Evolutionary conservation across 2,329 filamentous ascomycete species (phyloP).

Genomic region (Pyricularia grisea): DNA sequence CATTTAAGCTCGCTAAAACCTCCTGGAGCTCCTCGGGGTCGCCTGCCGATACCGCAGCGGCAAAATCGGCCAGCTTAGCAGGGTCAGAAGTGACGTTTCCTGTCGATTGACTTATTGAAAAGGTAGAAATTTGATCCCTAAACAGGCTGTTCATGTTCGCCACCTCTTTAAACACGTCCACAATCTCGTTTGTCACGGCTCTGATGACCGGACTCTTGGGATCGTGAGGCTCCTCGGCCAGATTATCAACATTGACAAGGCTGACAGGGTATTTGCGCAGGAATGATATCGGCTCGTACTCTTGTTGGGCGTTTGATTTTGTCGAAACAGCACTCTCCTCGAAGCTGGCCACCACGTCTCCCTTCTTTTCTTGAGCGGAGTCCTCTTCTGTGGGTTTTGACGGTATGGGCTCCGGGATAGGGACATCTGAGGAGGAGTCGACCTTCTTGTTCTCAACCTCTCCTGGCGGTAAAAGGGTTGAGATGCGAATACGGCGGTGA

Average conservation of each 20-base stretch:
- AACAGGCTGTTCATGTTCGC: slow-evolving; percentile 90
- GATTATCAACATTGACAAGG: slow-evolving; percentile 89
- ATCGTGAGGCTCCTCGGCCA: slow-evolving; percentile 81
- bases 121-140: slow-evolving; percentile 93
- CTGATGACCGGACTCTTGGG: slow-evolving; percentile 82
- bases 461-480: slow-evolving; percentile 65
- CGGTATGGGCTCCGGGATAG: slow-evolving; percentile 49
- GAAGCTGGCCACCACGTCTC: slow-evolving; percentile 94
- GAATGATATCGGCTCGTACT: slow-evolving; percentile 78
- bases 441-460: slow-evolving; percentile 40
- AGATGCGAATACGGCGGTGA: slow-evolving; percentile 87
- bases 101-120: slow-evolving; percentile 88
- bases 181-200: slow-evolving; percentile 92
- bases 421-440: slow-evolving; percentile 36
- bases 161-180: slow-evolving; percentile 98
- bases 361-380: slow-evolving; percentile 58
- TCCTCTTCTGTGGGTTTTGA: slow-evolving; percentile 44
- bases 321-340: slow-evolving; percentile 68
- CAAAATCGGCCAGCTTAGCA: slow-evolving; percentile 92
- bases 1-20: slow-evolving; percentile 77
- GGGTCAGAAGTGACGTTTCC: slow-evolving; percentile 94
- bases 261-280: slow-evolving; percentile 86
- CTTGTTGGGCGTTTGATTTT: slow-evolving; percentile 37
- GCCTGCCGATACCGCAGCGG: slow-evolving; percentile 89
- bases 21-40: slow-evolving; percentile 89